Base-by-base conservation (phyloP, 371 early-diverging fungal genomes). In the Actinomucor elegans region DNA sequence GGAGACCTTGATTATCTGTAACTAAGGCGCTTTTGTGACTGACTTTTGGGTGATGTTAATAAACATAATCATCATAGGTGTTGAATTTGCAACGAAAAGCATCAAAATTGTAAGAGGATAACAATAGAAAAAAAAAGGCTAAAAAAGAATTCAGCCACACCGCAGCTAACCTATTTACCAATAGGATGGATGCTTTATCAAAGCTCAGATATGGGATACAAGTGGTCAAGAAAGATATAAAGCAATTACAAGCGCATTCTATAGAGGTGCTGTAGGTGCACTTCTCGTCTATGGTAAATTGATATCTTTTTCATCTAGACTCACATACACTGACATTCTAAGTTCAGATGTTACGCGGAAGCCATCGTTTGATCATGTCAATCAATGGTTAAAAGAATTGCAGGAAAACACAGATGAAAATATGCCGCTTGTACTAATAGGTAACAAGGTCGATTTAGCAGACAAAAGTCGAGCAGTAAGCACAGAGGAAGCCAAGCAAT, bases 361-460 rank as follows among this genome's bases (percentile, higher is more conserved):
- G 63, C 88, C 97, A 33, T 92, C 97, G 21, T 99, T 99, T 79
- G 81, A 85, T 55, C 87, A 89, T 69, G 81, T 92, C 21, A 81
- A 83, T 66, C 86, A 93, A 62, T 99, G 99, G 99, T 82, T 99
- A 29, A 84, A 91, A 47, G 98, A 99, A 69, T 92, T 99, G 63
- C 91, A 93, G 63, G 93, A 95, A 61, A 94, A 98, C 69, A 98
- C 96, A 27, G 89, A 88, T 26, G 94, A 94, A 63, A 89, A 75
- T 32, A 84, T 87, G 52, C 93, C 95, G 74, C 92, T 98, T 77
- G 84, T 99, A 63, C 69, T 99, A 44, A 89, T 99, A 24, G 99
- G 99, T 48, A 99, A 99, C 85, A 99, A 99, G 80, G 85, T 94
- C 48, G 99, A 99, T 79, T 80, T 98, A 73, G 81, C 82, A 40